Evolutionary conservation across 805 yeast species (phyloP), one percentile per base, ranked within the genome.

Genomic region (Saccharomycopsis fodiens): DNA sequence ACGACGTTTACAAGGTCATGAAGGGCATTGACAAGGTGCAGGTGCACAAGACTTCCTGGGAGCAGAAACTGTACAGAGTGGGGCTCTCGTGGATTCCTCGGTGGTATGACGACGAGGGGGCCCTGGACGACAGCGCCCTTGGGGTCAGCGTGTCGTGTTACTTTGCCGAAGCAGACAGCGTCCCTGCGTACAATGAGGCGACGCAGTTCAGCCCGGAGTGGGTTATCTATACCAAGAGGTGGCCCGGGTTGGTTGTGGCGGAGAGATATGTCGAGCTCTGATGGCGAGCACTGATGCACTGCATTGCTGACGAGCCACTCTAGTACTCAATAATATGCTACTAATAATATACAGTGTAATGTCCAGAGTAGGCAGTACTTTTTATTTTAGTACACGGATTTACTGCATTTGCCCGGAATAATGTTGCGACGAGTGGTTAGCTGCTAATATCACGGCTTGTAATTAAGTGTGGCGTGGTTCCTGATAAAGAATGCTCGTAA

Each of bases 51-150:
- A 62, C 82, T 22, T 69, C 72, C 54, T 80, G 86, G 79, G 66
- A 72, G 3, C 68, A 69, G 41, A 55, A 67, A 1, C 56, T 55
- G 4, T 82, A 76, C 56, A 84, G 73, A 52, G 49, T 86, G 37
- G 84, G 81, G 2, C 54, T 86, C 41, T 84, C 84, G 57, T 86
- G 95, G 95, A 66, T 82, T 29, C 94, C 94, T 3, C 71, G 70
- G 44, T 64, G 73, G 55, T 64, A 72, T 12, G 69, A 69, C 23
- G 78, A 69, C 36, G 63, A 58, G 32, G 65, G 62, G 19, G 61
- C 55, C 23, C 62, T 57, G 13, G 61, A 60, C n/a, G 46, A 51
- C 4, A 59, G 66, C 55, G 59, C 65, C 46, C 61, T 86, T 41
- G 81, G 79, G 6, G 70, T 87, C 1, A 60, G 66, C 5, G 70